Evolutionary conservation across 2,329 filamentous ascomycete genomes (phyloP).

Genomic region (Sporothrix humicola): DNA sequence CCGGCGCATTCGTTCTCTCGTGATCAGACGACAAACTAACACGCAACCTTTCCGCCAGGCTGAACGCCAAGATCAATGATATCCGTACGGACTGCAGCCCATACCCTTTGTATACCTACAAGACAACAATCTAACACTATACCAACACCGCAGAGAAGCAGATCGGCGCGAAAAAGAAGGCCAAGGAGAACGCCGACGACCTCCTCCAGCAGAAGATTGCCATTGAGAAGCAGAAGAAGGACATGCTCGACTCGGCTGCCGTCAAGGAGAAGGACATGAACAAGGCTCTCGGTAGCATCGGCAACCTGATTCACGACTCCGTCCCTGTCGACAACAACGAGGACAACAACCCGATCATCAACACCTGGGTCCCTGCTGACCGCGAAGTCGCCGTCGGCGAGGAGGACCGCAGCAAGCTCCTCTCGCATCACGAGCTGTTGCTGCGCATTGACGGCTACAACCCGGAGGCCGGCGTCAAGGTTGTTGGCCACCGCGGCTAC

Average conservation of each 20-base stretch:
- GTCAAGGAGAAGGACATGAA: constrained; percentile 77
- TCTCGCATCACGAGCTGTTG: constrained; percentile 95
- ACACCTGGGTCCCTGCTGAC: constrained; percentile 81
- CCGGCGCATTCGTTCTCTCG: background rate
- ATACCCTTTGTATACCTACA: background rate
- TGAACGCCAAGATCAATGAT: constrained; percentile 84
- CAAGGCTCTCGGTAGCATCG: constrained; percentile 81
- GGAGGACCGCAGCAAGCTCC: constrained; percentile 71
- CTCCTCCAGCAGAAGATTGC: constrained; percentile 74
- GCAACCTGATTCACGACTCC: constrained; percentile 88
- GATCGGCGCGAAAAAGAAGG: constrained; percentile 76
- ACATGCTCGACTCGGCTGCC: constrained; percentile 69
- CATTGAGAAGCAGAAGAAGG: constrained; percentile 77
- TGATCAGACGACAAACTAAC: background rate
- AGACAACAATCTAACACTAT: background rate
- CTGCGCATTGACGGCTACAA: constrained; percentile 89
- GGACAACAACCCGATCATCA: constrained; percentile 80
- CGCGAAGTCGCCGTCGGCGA: constrained; percentile 56
- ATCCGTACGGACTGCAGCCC: constrained; percentile 35
- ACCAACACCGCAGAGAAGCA: constrained; percentile 36
- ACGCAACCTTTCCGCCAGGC: constrained; percentile 39
- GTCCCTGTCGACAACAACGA: constrained; percentile 85
- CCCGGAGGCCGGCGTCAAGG: constrained; percentile 88
- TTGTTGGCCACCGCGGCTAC: constrained; percentile 93
- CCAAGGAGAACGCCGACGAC: constrained; percentile 85